Conservation (phyloP, 2,329 filamentous ascomycete genomes). For the Diaporthe amygdali region DNA sequence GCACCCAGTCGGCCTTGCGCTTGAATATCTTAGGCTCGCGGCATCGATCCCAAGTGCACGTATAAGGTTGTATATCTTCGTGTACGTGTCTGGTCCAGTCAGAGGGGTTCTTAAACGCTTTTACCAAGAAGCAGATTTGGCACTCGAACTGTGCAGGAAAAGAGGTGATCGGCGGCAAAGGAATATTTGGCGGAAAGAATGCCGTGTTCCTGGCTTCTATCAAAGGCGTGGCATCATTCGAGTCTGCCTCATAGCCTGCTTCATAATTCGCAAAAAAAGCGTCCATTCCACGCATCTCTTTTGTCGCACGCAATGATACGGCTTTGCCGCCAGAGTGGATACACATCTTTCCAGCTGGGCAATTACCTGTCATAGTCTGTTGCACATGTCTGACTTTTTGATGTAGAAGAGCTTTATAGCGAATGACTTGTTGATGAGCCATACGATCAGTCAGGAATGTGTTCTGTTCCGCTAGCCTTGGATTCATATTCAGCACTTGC, state of each 20-base stretch:
- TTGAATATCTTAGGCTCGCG: conserved; percentile 91
- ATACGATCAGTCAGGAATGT: conserved; percentile 78
- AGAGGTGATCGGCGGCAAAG: conserved; percentile 76
- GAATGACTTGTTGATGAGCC: conserved; percentile 77
- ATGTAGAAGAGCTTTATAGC: conserved; percentile 79
- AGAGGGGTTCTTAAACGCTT: conserved; percentile 87
- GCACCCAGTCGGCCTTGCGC: conserved; percentile 93
- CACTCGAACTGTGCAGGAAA: conserved; percentile 92
- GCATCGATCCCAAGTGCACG: conserved; percentile 86
- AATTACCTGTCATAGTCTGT: conserved; percentile 58
- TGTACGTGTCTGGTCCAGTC: conserved; percentile 98
- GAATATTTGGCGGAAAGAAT: conserved; percentile 82
- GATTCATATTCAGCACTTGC: conserved; percentile 77
- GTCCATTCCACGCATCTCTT: too few species aligned
- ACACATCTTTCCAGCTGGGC: conserved; percentile 68
- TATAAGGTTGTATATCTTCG: conserved; percentile 92
- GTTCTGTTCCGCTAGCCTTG: conserved; percentile 62
- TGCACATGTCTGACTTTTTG: conserved; percentile 73
- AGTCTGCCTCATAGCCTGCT: conserved; percentile 69
- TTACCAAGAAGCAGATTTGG: conserved; percentile 81
- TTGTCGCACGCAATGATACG: too few species aligned
- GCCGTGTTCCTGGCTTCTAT: conserved; percentile 72
- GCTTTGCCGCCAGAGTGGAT: conserved; percentile 71
- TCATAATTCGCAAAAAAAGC: conserved; percentile 62
- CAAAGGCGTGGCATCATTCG: too few species aligned